Evolutionary conservation across 2,329 filamentous ascomycete species (phyloP).

Genomic region (Fusarium coffeatum): DNA sequence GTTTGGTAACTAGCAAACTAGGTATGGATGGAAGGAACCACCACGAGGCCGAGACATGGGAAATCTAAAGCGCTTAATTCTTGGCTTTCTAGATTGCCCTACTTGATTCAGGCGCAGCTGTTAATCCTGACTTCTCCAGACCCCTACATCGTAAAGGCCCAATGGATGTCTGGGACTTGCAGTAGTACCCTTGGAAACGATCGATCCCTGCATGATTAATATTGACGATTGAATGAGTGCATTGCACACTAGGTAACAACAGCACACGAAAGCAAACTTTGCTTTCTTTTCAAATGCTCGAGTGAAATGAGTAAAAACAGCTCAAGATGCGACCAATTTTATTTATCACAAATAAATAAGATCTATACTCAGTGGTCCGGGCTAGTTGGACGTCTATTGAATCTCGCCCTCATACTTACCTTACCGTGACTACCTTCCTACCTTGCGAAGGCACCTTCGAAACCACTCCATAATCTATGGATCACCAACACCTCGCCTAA

Average conservation of each 20-base stretch:
- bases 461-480: background rate
- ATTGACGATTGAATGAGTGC: background rate
- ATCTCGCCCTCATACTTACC: background rate
- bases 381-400: background rate
- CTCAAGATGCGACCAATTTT: background rate
- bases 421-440: no score
- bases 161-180: background rate
- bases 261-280: background rate
- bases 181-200: conserved; percentile 1
- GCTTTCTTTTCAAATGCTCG: background rate
- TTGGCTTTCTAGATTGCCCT: conserved; percentile 3
- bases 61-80: background rate
- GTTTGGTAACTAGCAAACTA: background rate
- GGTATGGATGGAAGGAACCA: conserved; percentile 2
- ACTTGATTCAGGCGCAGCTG: background rate
- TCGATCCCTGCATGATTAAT: conserved; percentile 12
- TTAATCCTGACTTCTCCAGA: background rate
- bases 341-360: background rate
- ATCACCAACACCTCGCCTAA: background rate
- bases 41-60: background rate
- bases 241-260: background rate
- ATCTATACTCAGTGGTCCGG: background rate
- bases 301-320: no score
- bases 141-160: conserved; percentile 1
- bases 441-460: background rate